Evolutionary conservation across 1,284 basidiomycete species (phyloP).

Genomic region (Cutaneotrichosporon cutaneum): DNA sequence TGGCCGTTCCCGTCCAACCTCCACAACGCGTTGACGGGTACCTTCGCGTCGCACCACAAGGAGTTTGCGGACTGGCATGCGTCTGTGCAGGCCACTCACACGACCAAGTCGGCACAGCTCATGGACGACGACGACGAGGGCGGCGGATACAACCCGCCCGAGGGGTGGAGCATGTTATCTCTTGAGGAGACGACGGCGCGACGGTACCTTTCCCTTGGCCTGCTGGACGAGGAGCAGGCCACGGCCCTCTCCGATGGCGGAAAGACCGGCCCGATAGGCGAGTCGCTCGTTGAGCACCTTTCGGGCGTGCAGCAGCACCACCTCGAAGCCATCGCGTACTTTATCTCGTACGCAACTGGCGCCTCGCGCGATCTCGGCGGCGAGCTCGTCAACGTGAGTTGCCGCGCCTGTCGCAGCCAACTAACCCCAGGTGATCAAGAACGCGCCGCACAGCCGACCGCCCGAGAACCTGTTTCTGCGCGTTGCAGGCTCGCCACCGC

Average conservation of each 20-base stretch:
- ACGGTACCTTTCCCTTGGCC: constrained; percentile 30
- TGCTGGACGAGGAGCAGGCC: constrained; percentile 30
- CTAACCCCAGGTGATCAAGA: constrained; percentile 27
- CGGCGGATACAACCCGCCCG: constrained; percentile 33
- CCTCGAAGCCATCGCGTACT: constrained; percentile 33
- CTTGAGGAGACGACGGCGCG: constrained; percentile 35
- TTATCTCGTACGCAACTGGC: constrained; percentile 33
- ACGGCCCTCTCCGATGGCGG: constrained; percentile 23
- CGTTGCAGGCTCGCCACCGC: constrained; percentile 32
- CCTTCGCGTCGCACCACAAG: constrained; percentile 13
- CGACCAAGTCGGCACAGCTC: constrained; percentile 20
- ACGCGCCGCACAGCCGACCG: constrained; percentile 26
- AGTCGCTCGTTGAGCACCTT: constrained; percentile 35
- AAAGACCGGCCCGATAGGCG: constrained; percentile 25
- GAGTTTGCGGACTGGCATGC: constrained; percentile 15
- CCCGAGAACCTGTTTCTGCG: constrained; percentile 41
- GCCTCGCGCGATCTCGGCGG: constrained; percentile 29
- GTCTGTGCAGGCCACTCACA: constrained; percentile 17
- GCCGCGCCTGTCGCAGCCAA: not conserved
- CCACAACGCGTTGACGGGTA: constrained; percentile 15
- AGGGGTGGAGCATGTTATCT: constrained; percentile 40
- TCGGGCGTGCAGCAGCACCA: constrained; percentile 28
- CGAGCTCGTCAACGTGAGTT: constrained; percentile 35
- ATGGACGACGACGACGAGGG: constrained; percentile 42
- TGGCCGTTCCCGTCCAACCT: constrained; percentile 34